These are phyloP conservation scores for Pichia inconspicua DNA, from an alignment of 1,139 yeast genomes.

Conservation along the genomic window DNA sequence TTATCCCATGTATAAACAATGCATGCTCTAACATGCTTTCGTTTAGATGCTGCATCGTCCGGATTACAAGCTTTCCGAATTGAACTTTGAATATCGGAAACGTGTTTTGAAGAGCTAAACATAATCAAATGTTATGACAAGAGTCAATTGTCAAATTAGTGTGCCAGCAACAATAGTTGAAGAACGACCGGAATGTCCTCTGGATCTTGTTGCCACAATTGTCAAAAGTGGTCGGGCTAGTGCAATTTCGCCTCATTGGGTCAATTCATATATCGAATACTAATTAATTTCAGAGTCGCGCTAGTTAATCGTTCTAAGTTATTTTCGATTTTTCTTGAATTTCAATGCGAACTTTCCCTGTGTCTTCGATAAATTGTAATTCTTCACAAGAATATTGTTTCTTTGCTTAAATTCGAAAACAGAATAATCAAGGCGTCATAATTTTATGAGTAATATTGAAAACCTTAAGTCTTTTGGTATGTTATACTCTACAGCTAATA, in stretches of 20 bases:
- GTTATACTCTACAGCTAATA: slow-evolving; percentile 22
- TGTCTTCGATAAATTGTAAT: background rate
- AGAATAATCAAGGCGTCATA: background rate
- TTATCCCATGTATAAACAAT: slow-evolving; percentile 97
- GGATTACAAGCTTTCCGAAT: slow-evolving; percentile 80
- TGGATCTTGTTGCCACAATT: too few species aligned
- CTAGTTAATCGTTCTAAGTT: too few species aligned
- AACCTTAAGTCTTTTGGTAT: slow-evolving; percentile 89
- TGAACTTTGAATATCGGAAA: slow-evolving; percentile 53
- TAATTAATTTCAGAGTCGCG: too few species aligned
- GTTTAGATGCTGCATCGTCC: slow-evolving; percentile 89
- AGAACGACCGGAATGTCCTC: too few species aligned
- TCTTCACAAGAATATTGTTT: background rate
- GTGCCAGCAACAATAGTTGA: too few species aligned
- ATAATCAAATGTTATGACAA: slow-evolving; percentile 2
- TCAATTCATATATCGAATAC: too few species aligned
- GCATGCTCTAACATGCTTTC: slow-evolving; percentile 92
- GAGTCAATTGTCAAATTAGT: background rate
- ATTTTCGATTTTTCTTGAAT: background rate
- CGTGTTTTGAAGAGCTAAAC: slow-evolving; percentile 17
- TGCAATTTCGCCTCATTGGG: too few species aligned
- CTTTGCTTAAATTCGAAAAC: background rate
- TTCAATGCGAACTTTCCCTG: background rate
- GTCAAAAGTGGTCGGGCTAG: too few species aligned
- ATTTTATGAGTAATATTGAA: slow-evolving; percentile 83